These are phyloP conservation scores for Coniochaeta ligniaria DNA, from an alignment of 2,329 filamentous ascomycete species.

Conservation along the genomic window DNA sequence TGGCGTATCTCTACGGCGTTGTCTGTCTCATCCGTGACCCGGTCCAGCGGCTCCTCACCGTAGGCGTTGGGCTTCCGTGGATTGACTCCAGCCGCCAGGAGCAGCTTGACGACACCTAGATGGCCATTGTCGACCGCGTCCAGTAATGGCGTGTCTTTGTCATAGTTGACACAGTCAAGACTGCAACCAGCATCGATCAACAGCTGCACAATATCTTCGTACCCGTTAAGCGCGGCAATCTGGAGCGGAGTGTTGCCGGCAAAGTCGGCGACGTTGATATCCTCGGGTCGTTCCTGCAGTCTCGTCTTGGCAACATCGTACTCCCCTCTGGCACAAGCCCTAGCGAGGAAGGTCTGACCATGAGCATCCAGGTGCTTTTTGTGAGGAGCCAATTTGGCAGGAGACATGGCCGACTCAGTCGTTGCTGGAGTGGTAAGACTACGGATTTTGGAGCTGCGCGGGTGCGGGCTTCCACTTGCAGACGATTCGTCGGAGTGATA, in stretches of 20 bases:
- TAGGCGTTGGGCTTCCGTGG: slow-evolving; percentile 87
- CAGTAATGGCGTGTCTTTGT: slow-evolving; percentile 87
- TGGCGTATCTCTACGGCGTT: slow-evolving; percentile 74
- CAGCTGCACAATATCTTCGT: slow-evolving; percentile 78
- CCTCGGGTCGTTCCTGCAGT: slow-evolving; percentile 72
- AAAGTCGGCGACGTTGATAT: slow-evolving; percentile 84
- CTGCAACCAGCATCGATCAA: slow-evolving; percentile 80
- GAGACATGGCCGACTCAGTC: slow-evolving; percentile 54
- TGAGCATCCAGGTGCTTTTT: slow-evolving; percentile 90
- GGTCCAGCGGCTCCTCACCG: slow-evolving; percentile 84
- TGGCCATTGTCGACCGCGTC: slow-evolving; percentile 97
- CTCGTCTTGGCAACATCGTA: slow-evolving; percentile 70
- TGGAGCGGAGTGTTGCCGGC: slow-evolving; percentile 95
- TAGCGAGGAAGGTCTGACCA: slow-evolving; percentile 83
- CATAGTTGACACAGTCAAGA: slow-evolving; percentile 69
- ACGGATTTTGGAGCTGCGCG: slow-evolving; percentile 50
- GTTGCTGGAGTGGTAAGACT: slow-evolving; percentile 48
- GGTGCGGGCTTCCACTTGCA: slow-evolving; percentile 51
- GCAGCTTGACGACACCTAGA: slow-evolving; percentile 74
- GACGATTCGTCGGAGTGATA: slow-evolving; percentile 64
- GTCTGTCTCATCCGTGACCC: slow-evolving; percentile 67
- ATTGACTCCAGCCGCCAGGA: slow-evolving; percentile 83
- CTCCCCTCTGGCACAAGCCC: slow-evolving; percentile 81
- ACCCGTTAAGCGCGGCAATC: slow-evolving; percentile 83
- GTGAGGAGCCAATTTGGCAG: slow-evolving; percentile 61